Evolutionary conservation across 495 filamentous ascomycete species (phyloP), one percentile per base, ranked within the genome.

Genomic region (Corynascus novoguineensis): DNA sequence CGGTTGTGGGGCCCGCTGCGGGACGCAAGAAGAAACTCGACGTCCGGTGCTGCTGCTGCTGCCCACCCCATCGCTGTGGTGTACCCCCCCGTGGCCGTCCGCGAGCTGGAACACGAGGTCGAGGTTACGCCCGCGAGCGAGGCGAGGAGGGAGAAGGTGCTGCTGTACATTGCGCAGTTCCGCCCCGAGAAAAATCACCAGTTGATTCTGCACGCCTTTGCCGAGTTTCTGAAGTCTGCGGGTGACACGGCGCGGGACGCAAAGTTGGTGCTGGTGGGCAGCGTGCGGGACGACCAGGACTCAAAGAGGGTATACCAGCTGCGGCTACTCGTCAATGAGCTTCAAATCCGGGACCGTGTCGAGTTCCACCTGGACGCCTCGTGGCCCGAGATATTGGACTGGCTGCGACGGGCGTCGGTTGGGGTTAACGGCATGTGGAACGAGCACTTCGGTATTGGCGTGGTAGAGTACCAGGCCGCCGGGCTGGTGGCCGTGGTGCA

Each of bases 341-440:
- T 95, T 27, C 82, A 85, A 22, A 85, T 97, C 65, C 86, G 86
- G 66, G 88, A 93, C 35, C 69, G 80, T 19, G 89, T 95, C 29
- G 81, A 89, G 50, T 98, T 98, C 72, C 78, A 92, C 59, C 86
- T 88, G 59, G 90, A 97, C 64, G 91, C 90, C 5, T 80, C 85
- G 37, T 97, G 92, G 91, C 82, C 85, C 6, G 81, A 89, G 56
- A 87, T 98, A 40, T 78, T 95, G 12, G 77, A 83, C 22, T 89
- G 89, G 81, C 76, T 97, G 44, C 73, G 81, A 37, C 79, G 74
- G 21, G 80, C 85, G 29, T 91, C 82, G 51, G 78, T 97, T 24
- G 93, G 93, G 34, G 89, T 93, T 3, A 98, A 98, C 64, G 91
- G 85, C 53, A 98, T 98, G 93, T 98, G 95, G 93, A 97, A 96